These are phyloP conservation scores for Porodaedalea pini DNA, from an alignment of 1,284 basidiomycete genomes.

Conservation along the genomic window DNA sequence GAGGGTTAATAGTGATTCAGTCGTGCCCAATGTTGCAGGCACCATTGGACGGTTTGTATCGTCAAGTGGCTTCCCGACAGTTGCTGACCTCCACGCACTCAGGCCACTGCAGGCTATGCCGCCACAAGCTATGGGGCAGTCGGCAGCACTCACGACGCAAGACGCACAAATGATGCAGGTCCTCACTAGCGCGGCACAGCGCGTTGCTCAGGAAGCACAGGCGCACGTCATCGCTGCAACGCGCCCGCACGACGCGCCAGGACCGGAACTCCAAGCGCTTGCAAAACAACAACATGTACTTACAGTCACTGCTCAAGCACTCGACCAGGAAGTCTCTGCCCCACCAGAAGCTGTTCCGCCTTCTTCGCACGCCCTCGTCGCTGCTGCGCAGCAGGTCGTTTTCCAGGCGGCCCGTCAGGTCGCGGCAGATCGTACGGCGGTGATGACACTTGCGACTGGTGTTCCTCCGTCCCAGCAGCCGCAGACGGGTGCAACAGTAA, in stretches of 20 bases:
- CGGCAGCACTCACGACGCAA: constrained; percentile 35
- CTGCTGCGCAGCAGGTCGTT: constrained; percentile 74
- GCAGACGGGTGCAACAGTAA: constrained; percentile 53
- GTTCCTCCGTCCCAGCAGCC: constrained; percentile 33
- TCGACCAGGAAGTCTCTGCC: constrained; percentile 61
- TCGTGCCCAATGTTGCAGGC: constrained; percentile 37
- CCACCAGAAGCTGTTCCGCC: constrained; percentile 42
- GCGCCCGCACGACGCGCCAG: constrained; percentile 39
- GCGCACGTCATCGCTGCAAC: constrained; percentile 56
- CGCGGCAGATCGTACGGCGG: constrained; percentile 50
- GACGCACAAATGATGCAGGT: constrained; percentile 71
- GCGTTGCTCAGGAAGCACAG: constrained; percentile 69
- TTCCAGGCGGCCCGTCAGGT: constrained; percentile 71
- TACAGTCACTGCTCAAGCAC: constrained; percentile 70
- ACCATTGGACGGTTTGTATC: constrained; percentile 31
- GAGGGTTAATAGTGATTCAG: constrained; percentile 60
- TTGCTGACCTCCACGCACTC: constrained; percentile 19
- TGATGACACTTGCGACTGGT: constrained; percentile 33
- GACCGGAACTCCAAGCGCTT: constrained; percentile 56
- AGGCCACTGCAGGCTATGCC: constrained; percentile 11
- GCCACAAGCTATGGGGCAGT: constrained; percentile 23
- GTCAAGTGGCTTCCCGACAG: constrained; percentile 18
- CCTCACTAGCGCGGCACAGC: constrained; percentile 67
- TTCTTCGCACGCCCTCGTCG: constrained; percentile 48
- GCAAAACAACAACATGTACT: constrained; percentile 78